Conservation (phyloP, 345 rosid species). For the Euphorbia pulcherrima region DNA sequence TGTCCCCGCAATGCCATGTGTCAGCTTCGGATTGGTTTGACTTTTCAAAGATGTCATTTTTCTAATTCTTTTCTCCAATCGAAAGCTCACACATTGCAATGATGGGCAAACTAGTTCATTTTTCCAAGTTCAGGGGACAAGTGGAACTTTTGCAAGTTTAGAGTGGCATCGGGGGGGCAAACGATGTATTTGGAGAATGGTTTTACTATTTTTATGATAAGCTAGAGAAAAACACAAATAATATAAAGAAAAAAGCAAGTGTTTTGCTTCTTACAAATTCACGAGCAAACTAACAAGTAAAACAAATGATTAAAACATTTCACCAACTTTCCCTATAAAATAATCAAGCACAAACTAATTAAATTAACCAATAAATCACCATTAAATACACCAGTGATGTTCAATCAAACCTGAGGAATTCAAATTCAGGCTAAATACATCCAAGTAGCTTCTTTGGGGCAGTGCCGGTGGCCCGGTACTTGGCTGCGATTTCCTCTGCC, state of each 20-base stretch:
- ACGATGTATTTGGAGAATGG: no score
- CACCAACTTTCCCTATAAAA: slow-evolving; percentile 15
- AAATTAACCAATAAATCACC: slow-evolving; percentile 26
- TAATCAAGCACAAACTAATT: slow-evolving; percentile 17
- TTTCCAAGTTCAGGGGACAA: no score
- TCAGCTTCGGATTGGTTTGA: no score
- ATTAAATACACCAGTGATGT: slow-evolving; percentile 23
- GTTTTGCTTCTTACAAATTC: slow-evolving; percentile 21
- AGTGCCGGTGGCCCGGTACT: slow-evolving; percentile 72
- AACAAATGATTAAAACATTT: slow-evolving; percentile 11
- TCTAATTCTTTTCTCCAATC: no score
- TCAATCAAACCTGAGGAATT: slow-evolving; percentile 1
- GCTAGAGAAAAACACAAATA: no score
- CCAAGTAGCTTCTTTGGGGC: slow-evolving; percentile 65
- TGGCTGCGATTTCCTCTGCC: slow-evolving; percentile 80
- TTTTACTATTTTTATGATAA: no score
- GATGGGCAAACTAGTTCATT: no score
- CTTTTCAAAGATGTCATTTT: no score
- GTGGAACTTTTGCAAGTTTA: no score
- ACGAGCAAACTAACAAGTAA: slow-evolving; percentile 12
- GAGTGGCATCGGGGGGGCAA: no score
- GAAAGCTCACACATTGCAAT: no score
- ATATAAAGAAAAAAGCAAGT: background rate
- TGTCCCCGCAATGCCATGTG: no score
- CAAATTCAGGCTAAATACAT: slow-evolving; percentile 32